Evolutionary conservation across 192 early-diverging fungal genomes (phyloP).

Genomic region (Phlyctochytrium arcticum): DNA sequence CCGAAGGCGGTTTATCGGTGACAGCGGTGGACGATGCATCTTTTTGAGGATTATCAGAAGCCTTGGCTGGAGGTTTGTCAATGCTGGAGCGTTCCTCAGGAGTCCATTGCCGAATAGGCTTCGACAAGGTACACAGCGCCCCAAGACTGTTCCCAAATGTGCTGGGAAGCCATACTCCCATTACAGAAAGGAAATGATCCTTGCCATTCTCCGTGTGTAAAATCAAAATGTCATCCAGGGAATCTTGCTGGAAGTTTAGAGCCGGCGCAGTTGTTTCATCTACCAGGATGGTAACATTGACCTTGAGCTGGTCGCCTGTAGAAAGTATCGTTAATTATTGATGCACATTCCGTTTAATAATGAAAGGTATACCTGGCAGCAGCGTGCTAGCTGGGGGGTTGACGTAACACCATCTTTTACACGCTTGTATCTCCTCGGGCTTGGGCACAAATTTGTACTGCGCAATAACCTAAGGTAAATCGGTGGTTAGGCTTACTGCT

Average conservation of each 20-base stretch:
- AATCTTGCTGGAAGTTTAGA: conserved; percentile 57
- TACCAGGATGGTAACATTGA: conserved; percentile 59
- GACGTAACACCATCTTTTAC: conserved; percentile 72
- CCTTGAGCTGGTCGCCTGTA: conserved; percentile 52
- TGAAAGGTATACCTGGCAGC: conserved; percentile 54
- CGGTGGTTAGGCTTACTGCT: not conserved
- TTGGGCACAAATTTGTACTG: conserved; percentile 75
- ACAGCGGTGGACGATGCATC: conserved; percentile 19
- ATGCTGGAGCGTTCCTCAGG: conserved; percentile 5
- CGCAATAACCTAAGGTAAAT: conserved; percentile 53
- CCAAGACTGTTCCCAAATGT: conserved; percentile 74
- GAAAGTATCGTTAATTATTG: not conserved
- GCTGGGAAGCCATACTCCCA: conserved; percentile 64
- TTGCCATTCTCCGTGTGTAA: conserved; percentile 75
- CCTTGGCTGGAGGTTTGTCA: not conserved
- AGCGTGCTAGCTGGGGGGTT: conserved; percentile 65
- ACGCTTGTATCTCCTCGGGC: conserved; percentile 46
- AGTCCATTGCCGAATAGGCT: conserved; percentile 33
- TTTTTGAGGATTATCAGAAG: conserved; percentile 1
- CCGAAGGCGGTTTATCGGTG: conserved; percentile 11
- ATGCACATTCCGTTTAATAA: not conserved
- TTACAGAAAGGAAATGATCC: conserved; percentile 78
- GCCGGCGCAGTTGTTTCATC: conserved; percentile 41
- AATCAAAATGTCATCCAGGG: conserved; percentile 73
- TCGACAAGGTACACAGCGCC: conserved; percentile 42